A percentile compares a stretch with the other conserved stretches of the same genome.
These are phyloP conservation scores for Eucalyptus pauciflora DNA, from an alignment of 345 rosid species.

Conservation along the genomic window DNA sequence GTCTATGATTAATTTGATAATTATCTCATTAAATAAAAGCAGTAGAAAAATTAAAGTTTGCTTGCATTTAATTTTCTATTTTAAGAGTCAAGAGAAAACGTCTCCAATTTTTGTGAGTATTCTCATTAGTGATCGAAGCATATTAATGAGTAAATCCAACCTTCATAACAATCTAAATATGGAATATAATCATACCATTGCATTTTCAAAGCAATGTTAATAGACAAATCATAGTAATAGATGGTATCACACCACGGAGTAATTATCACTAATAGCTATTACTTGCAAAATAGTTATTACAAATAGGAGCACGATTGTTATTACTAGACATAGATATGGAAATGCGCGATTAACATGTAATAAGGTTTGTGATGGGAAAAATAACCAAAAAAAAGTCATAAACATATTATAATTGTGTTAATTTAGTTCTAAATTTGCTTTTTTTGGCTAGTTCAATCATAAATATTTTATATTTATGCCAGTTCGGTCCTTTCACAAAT, in stretches of 20 bases:
- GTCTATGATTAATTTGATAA: neutral
- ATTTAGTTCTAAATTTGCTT: too few species aligned
- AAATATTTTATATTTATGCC: too few species aligned
- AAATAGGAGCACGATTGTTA: neutral
- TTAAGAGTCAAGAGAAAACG: neutral
- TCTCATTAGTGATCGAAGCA: neutral
- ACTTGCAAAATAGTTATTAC: neutral
- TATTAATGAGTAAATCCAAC: neutral
- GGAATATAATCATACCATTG: neutral
- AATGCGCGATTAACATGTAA: neutral
- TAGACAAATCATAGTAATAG: neutral
- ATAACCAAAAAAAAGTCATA: too few species aligned
- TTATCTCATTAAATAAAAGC: neutral
- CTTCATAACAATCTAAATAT: neutral
- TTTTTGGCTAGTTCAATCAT: too few species aligned
- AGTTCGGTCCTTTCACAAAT: neutral
- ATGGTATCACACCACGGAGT: neutral
- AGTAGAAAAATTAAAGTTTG: neutral
- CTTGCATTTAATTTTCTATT: neutral
- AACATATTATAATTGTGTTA: too few species aligned
- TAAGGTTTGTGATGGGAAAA: neutral
- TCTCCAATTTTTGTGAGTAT: neutral
- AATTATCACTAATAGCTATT: neutral
- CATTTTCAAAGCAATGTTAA: neutral
- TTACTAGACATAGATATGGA: neutral